Base-by-base conservation (phyloP, 2,329 filamentous ascomycete genomes). In the Ophiostoma ulmi region DNA sequence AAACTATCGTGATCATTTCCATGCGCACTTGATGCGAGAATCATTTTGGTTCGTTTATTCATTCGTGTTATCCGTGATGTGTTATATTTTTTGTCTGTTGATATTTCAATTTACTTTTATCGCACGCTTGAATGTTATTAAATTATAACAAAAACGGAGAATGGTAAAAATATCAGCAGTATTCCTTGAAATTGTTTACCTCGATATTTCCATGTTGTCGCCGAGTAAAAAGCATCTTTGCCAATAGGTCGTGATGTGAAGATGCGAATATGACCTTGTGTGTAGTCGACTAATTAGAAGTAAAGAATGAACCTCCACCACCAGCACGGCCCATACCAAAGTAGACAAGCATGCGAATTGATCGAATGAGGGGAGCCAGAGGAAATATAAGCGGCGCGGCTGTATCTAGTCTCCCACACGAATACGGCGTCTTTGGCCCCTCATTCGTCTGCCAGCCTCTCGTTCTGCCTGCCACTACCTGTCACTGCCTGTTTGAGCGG, bases 391-490 rank as follows among this genome's bases (percentile, higher is more conserved):
- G 61, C 31, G 31, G 7, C 61, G 35, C 61, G 31, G 61, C 61
- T 63, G 22, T 63, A 63, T 35, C 58, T 58, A 63, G 26, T 63
- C 44, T 48, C 17, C 17, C 44, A 48, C 44, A 48, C 44, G 58
- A 63, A 64, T 39, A 13, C 61, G 35, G 35, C 61, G 61, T 39
- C 35, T 13, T 38, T 22, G 61, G 61, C 61, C 61, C 61, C 61
- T 64, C 61, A 64, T 64, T 64, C 61, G 61, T 22, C 58, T 63
- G 58, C 14, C 58, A 17, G 58, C 58, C 26, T 63, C 26, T 61
- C 22, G 2, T n/a, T n/a, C 39, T 67, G 4, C 35, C 38, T 67
- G 7, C 52, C 5, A 39, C 38, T 39, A 5, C 38, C 10, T 39
- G 38, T 20, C 35, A 38, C 11, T 64, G 61, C 31, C 31, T 38